Base-by-base conservation (phyloP, 805 yeast species). In the Blastobotrys parvus region DNA sequence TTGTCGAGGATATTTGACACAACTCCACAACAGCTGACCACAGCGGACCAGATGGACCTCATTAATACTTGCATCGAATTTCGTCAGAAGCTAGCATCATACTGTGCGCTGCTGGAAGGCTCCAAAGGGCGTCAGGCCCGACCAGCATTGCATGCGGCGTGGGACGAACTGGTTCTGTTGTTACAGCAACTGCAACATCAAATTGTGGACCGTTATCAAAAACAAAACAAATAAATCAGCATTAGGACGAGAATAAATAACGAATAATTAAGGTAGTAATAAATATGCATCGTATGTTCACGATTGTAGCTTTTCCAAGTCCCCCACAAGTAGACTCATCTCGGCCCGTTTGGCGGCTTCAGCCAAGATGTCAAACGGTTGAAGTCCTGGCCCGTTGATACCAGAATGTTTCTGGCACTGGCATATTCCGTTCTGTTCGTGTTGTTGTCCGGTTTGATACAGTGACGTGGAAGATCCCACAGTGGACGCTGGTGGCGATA, bases 271-370 rank as follows among this genome's bases (percentile, higher is more conserved):
- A 29, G n/a, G n/a, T 29, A 25, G 11, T 10, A 29, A 29, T 29
- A 29, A 29, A 29, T 29, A 32, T 16, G n/a, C 34, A n/a, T n/a
- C 16, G 15, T 16, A 11, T 11, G 35, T 16, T 5, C 10, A 32
- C 4, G 35, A 32, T 20, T 20, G 21, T 7, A 35, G 35, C 4
- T 36, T 45, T 37, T 49, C 49, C 5, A 60, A 39, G 37, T 59
- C 62, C 18, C 45, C 43, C n/a, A 55, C 47, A 32, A 60, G 43
- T 18, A 51, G 49, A 19, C 55, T 57, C 53, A 60, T 54, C 43
- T 60, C 61, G 8, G 64, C 64, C 37, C 63, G 38, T 37, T 51
- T 48, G 18, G 62, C 64, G 0, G 64, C 64, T 36, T 59, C 64
- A 23, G 54, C 57, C 11, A 60, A 50, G 11, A 60, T 51, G 44